A percentile compares a stretch with the other conserved stretches of the same genome.
phyloP scores from a whole-genome alignment of 129 eudicot genomes.

The Dittrichia graveolens region DNA sequence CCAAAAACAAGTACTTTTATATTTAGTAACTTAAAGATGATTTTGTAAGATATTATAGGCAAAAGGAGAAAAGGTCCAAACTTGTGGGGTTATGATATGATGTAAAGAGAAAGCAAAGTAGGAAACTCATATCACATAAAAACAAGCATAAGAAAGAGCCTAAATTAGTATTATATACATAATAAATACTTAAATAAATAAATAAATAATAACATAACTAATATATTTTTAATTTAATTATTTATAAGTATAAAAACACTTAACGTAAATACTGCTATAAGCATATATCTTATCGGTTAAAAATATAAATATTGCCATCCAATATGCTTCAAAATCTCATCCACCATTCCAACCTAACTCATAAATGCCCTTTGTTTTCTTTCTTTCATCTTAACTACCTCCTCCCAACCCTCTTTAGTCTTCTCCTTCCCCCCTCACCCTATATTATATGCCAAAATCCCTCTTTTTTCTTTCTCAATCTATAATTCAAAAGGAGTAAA shows the following conservation, averaged over 20 bases:
- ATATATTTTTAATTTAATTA: too few relatives aligned
- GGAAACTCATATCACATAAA: background rate
- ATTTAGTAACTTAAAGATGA: too few relatives aligned
- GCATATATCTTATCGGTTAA: too few relatives aligned
- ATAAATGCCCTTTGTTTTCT: slow-evolving; percentile 12
- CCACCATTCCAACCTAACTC: slow-evolving; percentile 15
- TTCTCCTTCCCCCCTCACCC: background rate
- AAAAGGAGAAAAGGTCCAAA: background rate
- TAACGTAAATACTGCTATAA: too few relatives aligned
- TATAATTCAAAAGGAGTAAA: background rate
- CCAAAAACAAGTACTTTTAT: too few relatives aligned
- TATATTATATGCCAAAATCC: slow-evolving; percentile 30
- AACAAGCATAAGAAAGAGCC: slow-evolving; percentile 7
- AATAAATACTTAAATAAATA: too few relatives aligned
- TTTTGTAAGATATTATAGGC: too few relatives aligned
- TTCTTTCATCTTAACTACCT: slow-evolving; percentile 44
- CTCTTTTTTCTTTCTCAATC: background rate
- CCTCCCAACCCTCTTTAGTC: slow-evolving; percentile 52
- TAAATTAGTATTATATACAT: background rate
- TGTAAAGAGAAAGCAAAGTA: background rate
- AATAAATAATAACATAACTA: too few relatives aligned
- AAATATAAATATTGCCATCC: background rate
- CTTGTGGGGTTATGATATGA: background rate
- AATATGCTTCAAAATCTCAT: slow-evolving; percentile 14
- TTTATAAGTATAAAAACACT: too few relatives aligned